These are phyloP conservation scores for Fusarium nodosum DNA, from an alignment of 2,329 filamentous ascomycete genomes.

Conservation along the genomic window DNA sequence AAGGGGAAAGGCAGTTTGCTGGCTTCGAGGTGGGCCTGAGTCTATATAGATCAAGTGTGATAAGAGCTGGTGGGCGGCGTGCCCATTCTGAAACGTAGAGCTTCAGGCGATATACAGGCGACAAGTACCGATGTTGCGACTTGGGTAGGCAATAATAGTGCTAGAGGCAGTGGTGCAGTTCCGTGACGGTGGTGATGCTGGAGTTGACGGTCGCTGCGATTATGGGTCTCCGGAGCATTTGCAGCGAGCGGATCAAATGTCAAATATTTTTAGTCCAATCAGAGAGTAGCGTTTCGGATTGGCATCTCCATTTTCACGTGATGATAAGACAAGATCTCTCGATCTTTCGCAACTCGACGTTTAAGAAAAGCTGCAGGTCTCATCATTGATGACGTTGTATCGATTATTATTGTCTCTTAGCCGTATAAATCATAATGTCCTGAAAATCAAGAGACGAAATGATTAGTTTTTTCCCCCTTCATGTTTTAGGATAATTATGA, in stretches of 20 bases:
- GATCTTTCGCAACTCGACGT: conserved; percentile 17
- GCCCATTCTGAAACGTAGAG: conserved; percentile 39
- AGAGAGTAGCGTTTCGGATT: neutral
- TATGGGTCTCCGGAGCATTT: conserved; percentile 46
- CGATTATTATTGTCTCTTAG: neutral
- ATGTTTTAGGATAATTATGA: neutral
- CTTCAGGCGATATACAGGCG: conserved; percentile 27
- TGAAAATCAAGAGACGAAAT: neutral
- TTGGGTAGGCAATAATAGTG: neutral
- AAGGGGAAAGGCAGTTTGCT: conserved; percentile 16
- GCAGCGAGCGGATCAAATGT: conserved; percentile 41
- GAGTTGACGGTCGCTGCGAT: conserved; percentile 41
- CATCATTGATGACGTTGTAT: conserved; percentile 1
- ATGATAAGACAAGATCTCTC: conserved; percentile 46
- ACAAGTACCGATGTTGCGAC: conserved; percentile 39
- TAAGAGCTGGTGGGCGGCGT: conserved; percentile 20
- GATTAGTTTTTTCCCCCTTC: neutral
- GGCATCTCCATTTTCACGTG: conserved; percentile 40
- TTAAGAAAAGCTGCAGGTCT: conserved; percentile 17
- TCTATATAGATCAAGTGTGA: conserved; percentile 38
- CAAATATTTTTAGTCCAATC: conserved; percentile 46
- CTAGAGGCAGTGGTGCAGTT: conserved; percentile 29
- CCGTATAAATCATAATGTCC: neutral
- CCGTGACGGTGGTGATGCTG: conserved; percentile 36
- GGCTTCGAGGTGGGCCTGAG: conserved; percentile 17